Base-by-base conservation (phyloP, 164 flowering plant genomes). In the Aristolochia fimbriata region DNA sequence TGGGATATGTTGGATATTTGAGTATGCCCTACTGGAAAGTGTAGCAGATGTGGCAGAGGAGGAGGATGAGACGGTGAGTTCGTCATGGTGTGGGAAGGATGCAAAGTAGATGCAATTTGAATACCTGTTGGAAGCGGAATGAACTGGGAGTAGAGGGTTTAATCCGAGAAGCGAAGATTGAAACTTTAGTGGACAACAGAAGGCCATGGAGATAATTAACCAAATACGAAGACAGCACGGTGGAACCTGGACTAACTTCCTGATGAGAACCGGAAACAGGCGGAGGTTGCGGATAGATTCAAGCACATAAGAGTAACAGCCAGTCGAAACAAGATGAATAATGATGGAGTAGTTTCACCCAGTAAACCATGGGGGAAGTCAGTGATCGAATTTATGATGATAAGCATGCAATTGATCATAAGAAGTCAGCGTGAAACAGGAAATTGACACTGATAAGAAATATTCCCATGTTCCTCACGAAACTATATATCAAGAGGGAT, bases 131-230 rank as follows among this genome's bases (percentile, higher is more conserved):
- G 70, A 59, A 41, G 48, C 30, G 45, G 54, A 14, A 31, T 12
- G 54, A 59, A 51, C 53, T 23, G 59, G 69, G 64, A 24, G 51
- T 54, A 58, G 63, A 6, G 23, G 58, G 4, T 58, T 62, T 53
- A 57, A 71, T 30, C 69, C 50, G 47, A 24, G 58, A 24, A 71
- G 46, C 69, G 71, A 77, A 0, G 79, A 70, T 55, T 70, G 67
- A 58, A 48, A 70, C 25, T 77, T 79, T 21, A 83, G 71, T 49
- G 66, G 70, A 58, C 80, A 67, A 47, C 80, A 67, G 48, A 72
- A 66, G 62, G 84, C 76, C 86, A 83, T 81, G 65, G 59, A 31
- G 58, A 73, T 69, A 64, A 74, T 62, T 59, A 19, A 53, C 55
- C 75, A 55, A 73, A 72, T 71, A 11, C 73, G 15, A 20, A 45